These are phyloP conservation scores for Neurospora sp. DNA, from an alignment of 2,329 filamentous ascomycete genomes.

Conservation along the genomic window DNA sequence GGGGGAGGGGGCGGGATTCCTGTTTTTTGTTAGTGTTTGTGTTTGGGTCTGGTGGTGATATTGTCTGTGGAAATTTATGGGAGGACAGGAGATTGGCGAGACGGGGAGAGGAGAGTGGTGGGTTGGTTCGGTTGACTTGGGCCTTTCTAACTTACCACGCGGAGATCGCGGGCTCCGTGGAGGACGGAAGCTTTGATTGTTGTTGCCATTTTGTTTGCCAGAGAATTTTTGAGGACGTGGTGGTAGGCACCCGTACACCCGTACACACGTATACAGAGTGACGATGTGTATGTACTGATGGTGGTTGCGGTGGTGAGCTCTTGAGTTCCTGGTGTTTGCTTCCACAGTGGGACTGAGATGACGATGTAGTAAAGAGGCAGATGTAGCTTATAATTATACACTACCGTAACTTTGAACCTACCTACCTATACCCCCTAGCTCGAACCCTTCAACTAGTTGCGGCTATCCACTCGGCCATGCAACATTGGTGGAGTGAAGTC, in stretches of 20 bases:
- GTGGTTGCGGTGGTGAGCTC: not conserved
- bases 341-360: not conserved
- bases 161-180: slow-evolving; percentile 40
- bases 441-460: not conserved
- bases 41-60: not conserved
- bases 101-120: not conserved
- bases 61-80: not conserved
- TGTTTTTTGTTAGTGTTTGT: slow-evolving; percentile 17
- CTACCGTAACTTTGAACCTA: not conserved
- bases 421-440: not conserved
- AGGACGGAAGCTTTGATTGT: slow-evolving; percentile 42
- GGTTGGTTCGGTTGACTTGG: too few relatives aligned
- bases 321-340: not conserved
- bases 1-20: slow-evolving; percentile 44
- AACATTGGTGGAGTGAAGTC: not conserved
- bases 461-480: not conserved
- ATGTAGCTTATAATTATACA: too few relatives aligned
- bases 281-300: not conserved
- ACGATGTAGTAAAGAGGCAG: too few relatives aligned
- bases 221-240: too few relatives aligned
- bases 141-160: slow-evolving; percentile 29
- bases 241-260: too few relatives aligned
- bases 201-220: slow-evolving; percentile 12
- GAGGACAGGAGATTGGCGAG: not conserved
- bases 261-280: not conserved